Conservation (phyloP, 495 filamentous ascomycete genomes). For the Chaetomium cochliodes region DNA sequence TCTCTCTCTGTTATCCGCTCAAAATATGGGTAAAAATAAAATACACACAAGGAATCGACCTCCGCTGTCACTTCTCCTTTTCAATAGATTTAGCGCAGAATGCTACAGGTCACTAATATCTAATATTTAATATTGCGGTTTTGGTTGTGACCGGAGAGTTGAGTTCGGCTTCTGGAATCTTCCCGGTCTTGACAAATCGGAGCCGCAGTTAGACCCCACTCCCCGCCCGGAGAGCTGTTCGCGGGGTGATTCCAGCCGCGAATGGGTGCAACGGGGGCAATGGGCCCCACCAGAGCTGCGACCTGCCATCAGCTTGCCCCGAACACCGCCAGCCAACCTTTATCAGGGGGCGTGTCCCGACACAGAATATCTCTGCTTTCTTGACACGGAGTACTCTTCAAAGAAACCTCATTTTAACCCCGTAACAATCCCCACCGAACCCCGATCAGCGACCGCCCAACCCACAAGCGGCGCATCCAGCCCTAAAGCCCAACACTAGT, state of each 20-base stretch:
- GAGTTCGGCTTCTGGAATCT: constrained; percentile 18
- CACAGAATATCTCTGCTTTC: not conserved
- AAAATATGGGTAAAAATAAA: too few species aligned
- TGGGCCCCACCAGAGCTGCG: not conserved
- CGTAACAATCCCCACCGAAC: not conserved
- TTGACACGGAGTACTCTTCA: not conserved
- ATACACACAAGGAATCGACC: too few species aligned
- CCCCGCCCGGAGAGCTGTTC: not conserved
- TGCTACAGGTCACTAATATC: not conserved
- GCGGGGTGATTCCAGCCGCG: not conserved
- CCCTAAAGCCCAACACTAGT: not conserved
- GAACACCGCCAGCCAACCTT: not conserved
- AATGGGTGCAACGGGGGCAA: too few species aligned
- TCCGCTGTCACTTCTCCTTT: too few species aligned
- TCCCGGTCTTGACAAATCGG: constrained; percentile 24
- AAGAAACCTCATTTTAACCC: not conserved
- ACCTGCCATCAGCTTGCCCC: not conserved
- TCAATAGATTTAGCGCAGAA: too few species aligned
- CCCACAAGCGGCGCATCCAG: not conserved
- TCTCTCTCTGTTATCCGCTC: too few species aligned
- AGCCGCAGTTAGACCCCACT: not conserved
- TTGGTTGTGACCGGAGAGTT: not conserved
- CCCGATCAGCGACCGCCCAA: not conserved
- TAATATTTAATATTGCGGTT: not conserved
- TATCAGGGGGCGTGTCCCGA: too few species aligned